Conservation (phyloP, 2,329 filamentous ascomycete species). For the Scedosporium boydii region DNA sequence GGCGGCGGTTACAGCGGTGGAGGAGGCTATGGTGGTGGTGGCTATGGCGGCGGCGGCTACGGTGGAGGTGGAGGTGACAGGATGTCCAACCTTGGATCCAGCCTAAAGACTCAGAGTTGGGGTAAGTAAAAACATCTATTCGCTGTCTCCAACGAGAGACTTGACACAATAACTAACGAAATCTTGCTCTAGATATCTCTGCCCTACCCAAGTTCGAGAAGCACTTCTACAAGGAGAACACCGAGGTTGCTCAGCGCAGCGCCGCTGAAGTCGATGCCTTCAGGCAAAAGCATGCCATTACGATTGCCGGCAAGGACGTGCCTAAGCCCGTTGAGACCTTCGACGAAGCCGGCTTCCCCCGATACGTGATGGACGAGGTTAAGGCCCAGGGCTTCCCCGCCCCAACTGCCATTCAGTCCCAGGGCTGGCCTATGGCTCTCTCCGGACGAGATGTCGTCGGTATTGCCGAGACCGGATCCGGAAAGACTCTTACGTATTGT, state of each 20-base stretch:
- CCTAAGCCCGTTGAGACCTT: conserved; percentile 95
- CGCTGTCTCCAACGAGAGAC: conserved; percentile 15
- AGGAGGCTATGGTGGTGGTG: conserved; percentile 23
- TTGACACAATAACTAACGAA: conserved; percentile 15
- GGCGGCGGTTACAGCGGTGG: conserved; percentile 11
- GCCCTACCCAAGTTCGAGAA: conserved; percentile 95
- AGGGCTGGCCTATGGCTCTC: conserved; percentile 98
- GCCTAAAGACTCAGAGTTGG: conserved; percentile 82
- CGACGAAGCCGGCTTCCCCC: conserved; percentile 93
- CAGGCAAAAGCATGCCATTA: conserved; percentile 76
- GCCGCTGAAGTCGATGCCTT: conserved; percentile 77
- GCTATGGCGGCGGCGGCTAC: conserved; percentile 21
- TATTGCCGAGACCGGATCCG: conserved; percentile 98
- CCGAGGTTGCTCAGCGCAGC: conserved; percentile 65
- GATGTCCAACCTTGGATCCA: conserved; percentile 84
- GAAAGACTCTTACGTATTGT: conserved; percentile 98
- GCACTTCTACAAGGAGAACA: conserved; percentile 96
- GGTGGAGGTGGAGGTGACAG: conserved; percentile 73
- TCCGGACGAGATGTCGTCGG: conserved; percentile 96
- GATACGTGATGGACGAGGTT: conserved; percentile 96
- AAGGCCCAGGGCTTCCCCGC: conserved; percentile 94
- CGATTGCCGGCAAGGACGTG: conserved; percentile 68
- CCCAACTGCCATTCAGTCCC: conserved; percentile 93
- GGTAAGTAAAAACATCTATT: conserved; percentile 44
- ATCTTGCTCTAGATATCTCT: conserved; percentile 50